A percentile compares a stretch with the other conserved stretches of the same genome.
These are phyloP conservation scores for Vaucheria bursata DNA, from an alignment of 352 stramenopile species.

Conservation along the genomic window DNA sequence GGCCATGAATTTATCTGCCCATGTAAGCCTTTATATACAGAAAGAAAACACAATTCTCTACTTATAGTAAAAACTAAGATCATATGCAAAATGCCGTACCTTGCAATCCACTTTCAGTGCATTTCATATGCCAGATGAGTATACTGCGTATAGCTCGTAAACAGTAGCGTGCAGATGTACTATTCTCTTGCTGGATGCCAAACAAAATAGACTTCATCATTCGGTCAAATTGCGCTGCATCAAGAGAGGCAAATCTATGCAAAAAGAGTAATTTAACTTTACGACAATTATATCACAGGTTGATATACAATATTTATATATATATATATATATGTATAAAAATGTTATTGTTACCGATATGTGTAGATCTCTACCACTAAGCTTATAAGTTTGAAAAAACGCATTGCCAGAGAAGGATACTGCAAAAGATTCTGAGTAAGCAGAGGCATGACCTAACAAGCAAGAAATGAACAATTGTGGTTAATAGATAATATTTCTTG, in stretches of 20 bases:
- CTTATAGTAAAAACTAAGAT: not conserved
- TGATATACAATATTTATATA: not conserved
- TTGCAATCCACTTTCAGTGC: not conserved
- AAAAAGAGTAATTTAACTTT: not conserved
- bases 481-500: not conserved
- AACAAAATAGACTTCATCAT: constrained; percentile 34
- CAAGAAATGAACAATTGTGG: not conserved
- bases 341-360: not conserved
- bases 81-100: not conserved
- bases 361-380: constrained; percentile 45
- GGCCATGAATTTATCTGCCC: not conserved
- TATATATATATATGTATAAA: not conserved
- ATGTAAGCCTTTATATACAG: not conserved
- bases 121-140: constrained; percentile 2
- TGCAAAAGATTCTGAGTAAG: constrained; percentile 75
- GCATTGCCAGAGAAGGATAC: constrained; percentile 68
- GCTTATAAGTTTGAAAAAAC: constrained; percentile 71
- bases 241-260: constrained; percentile 23
- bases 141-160: constrained; percentile 36
- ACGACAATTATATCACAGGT: not conserved
- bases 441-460: constrained; percentile 54
- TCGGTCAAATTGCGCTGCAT: constrained; percentile 28
- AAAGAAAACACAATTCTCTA: not conserved
- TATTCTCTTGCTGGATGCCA: constrained; percentile 18
- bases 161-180: constrained; percentile 16